Percentiles rank a stretch among this genome's conserved stretches.
Conservation (phyloP, 192 early-diverging fungal species). For the Backusella mclennaniae region DNA sequence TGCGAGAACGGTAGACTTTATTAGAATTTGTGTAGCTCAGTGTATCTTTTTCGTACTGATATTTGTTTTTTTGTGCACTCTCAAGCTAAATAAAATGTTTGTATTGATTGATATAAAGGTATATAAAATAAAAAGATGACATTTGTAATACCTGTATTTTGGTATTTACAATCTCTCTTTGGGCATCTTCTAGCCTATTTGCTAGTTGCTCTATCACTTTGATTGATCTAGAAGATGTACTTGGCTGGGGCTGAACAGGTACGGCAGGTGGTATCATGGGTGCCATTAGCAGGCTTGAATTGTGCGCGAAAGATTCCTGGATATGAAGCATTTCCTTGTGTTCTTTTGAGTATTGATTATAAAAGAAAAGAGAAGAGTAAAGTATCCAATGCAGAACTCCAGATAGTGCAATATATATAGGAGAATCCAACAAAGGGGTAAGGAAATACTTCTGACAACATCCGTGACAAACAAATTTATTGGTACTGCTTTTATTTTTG, state of each 20-base stretch:
- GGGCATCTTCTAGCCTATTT: not conserved
- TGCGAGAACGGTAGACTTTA: constrained; percentile 15
- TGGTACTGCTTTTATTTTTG: not conserved
- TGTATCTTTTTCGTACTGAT: constrained; percentile 10
- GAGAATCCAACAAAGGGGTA: not conserved
- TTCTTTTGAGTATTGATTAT: too few relatives aligned
- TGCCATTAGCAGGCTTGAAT: not conserved
- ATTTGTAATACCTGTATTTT: constrained; percentile 11
- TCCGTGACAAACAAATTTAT: not conserved
- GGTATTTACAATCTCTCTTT: constrained; percentile 3
- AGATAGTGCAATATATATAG: not conserved
- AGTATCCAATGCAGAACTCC: not conserved
- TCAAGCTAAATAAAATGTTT: constrained; percentile 13
- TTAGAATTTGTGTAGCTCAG: constrained; percentile 23
- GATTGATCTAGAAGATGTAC: constrained; percentile 5
- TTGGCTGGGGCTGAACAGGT: constrained; percentile 15
- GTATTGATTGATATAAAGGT: not conserved
- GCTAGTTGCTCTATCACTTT: constrained; percentile 10
- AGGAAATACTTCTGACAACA: not conserved
- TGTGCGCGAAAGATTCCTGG: not conserved
- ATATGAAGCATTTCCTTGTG: constrained; percentile 12
- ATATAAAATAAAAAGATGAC: not conserved
- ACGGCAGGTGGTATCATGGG: constrained; percentile 3
- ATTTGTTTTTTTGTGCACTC: constrained; percentile 1
- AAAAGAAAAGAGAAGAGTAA: not conserved